These are phyloP conservation scores for Paecilomyces variotii DNA, from an alignment of 2,329 filamentous ascomycete genomes.

Conservation along the genomic window DNA sequence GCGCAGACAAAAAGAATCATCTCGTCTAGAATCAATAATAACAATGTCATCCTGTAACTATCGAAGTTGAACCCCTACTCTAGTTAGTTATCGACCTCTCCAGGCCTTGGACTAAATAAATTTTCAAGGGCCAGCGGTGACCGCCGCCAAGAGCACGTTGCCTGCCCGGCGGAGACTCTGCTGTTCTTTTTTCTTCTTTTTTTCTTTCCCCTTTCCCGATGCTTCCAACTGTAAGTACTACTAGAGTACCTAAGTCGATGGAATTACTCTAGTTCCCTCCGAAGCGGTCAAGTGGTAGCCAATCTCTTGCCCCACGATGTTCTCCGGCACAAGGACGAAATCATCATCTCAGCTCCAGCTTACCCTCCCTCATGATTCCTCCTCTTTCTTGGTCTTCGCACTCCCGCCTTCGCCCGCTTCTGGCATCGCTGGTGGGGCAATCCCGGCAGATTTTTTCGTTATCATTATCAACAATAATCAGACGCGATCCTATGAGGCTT, in stretches of 20 bases:
- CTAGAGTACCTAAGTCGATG: not conserved
- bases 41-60: no score
- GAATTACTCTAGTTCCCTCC: not conserved
- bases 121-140: not conserved
- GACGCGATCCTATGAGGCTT: not conserved
- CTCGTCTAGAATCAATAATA: not conserved
- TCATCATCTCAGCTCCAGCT: not conserved
- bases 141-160: not conserved
- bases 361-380: not conserved
- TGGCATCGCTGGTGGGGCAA: not conserved
- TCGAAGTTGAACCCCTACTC: no score
- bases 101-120: not conserved
- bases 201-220: not conserved
- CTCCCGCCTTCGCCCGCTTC: not conserved
- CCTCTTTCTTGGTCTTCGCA: not conserved
- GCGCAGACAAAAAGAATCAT: not conserved
- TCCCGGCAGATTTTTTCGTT: conserved; percentile 1
- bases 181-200: not conserved
- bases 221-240: not conserved
- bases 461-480: not conserved
- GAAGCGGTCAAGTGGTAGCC: not conserved
- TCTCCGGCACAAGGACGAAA: not conserved
- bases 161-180: not conserved
- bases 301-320: not conserved
- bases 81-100: not conserved